These are phyloP conservation scores for Nakaseomyces kungkrabaensis DNA, from an alignment of 1,139 yeast genomes.

Conservation along the genomic window DNA sequence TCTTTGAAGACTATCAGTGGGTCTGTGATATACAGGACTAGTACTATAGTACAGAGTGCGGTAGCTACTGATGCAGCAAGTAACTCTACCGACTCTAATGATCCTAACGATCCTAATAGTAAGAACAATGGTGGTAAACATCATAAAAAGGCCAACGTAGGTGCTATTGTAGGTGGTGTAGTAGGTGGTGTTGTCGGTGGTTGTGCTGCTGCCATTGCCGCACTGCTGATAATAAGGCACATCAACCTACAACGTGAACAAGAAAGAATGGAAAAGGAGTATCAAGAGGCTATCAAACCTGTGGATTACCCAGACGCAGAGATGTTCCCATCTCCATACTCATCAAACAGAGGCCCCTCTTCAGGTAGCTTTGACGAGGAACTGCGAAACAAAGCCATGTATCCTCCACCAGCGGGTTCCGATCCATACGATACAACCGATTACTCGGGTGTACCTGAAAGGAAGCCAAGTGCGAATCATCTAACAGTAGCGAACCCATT, in stretches of 20 bases:
- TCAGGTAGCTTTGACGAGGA: constrained; percentile 5
- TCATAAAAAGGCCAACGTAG: constrained; percentile 22
- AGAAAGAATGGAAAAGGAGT: constrained; percentile 30
- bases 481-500: constrained; percentile 21
- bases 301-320: constrained; percentile 19
- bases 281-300: constrained; percentile 31
- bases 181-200: constrained; percentile 31
- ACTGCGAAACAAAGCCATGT: constrained; percentile 5
- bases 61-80: constrained; percentile 4
- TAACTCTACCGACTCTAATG: constrained; percentile 8
- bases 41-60: constrained; percentile 22
- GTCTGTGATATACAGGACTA: constrained; percentile 23
- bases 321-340: constrained; percentile 8
- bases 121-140: constrained; percentile 4
- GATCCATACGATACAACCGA: constrained; percentile 4
- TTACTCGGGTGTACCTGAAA: background rate
- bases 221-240: constrained; percentile 22
- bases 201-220: constrained; percentile 14
- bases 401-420: constrained; percentile 2
- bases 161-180: constrained; percentile 31
- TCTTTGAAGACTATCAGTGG: constrained; percentile 24
- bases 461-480: constrained; percentile 3
- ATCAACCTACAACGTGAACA: constrained; percentile 26
- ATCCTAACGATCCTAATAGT: constrained; percentile 5
- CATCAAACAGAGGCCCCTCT: constrained; percentile 7